These are phyloP conservation scores for Trichophyton schoenleinii DNA, from an alignment of 2,329 filamentous ascomycete genomes.

Conservation along the genomic window DNA sequence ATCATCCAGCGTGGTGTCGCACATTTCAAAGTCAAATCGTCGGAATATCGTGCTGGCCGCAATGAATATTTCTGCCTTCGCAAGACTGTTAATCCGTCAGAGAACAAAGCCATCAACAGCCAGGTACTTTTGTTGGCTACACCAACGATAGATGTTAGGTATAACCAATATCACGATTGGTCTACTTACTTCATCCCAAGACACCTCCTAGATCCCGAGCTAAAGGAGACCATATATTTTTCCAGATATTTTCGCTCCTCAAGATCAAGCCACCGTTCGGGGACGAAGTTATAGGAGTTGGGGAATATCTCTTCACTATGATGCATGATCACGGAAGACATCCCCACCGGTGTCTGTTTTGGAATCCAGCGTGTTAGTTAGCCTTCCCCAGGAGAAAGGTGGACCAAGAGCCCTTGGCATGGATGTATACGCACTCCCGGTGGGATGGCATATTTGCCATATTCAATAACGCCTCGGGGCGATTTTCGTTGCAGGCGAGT, in stretches of 20 bases:
- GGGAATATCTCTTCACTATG: constrained; percentile 17
- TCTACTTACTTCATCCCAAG: constrained; percentile 16
- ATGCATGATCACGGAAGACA: constrained; percentile 16
- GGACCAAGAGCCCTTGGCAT: neutral
- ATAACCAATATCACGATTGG: neutral
- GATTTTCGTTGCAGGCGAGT: constrained; percentile 13
- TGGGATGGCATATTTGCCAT: constrained; percentile 13
- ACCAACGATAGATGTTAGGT: neutral
- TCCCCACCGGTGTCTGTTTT: constrained; percentile 15
- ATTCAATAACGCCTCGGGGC: constrained; percentile 10
- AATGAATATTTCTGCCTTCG: constrained; percentile 11
- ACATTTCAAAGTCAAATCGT: constrained; percentile 12
- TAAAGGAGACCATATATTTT: constrained; percentile 17
- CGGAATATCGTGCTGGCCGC: constrained; percentile 9
- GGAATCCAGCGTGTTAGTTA: neutral
- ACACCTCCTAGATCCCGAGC: constrained; percentile 15
- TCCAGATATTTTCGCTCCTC: constrained; percentile 13
- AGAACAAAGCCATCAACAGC: neutral
- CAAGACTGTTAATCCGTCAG: constrained; percentile 7
- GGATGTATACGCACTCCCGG: constrained; percentile 11
- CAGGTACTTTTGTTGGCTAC: too few species aligned
- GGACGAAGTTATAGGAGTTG: constrained; percentile 14
- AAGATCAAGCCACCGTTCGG: constrained; percentile 17
- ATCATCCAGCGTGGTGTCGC: constrained; percentile 15
- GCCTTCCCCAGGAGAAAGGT: neutral